Evolutionary conservation across 1,284 basidiomycete genomes (phyloP), one percentile per base, ranked within the genome.

Genomic region (Chondrostereum purpureum): DNA sequence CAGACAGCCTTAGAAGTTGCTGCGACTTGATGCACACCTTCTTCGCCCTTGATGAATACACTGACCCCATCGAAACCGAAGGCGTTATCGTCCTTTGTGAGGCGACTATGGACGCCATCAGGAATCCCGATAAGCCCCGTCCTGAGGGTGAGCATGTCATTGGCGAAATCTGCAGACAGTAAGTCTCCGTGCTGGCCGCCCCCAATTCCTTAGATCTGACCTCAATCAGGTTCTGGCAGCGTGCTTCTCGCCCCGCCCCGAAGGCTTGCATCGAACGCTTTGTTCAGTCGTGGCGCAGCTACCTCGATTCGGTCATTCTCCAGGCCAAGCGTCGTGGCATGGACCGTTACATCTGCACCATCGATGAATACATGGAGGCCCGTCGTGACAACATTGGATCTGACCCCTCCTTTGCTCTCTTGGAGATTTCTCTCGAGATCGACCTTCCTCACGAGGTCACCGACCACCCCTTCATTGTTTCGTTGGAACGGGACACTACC

Each of bases 1-100:
- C 39, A 62, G 65, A 62, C 39, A 51, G 60, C 23, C 53, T 52
- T 24, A 54, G 59, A 13, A 50, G 51, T 5, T 51, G 52, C 12
- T 62, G 58, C 23, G 61, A 64, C 43, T 44, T 65, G 39, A 61
- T 63, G 61, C 55, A 53, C 43, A 49, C 51, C 19, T 65, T 56
- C 52, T 70, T 69, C 53, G 44, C 56, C 16, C 50, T 59, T 20
- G 63, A 66, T 31, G 58, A 61, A 45, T 57, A 64, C 52, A 57
- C 68, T 42, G 60, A 70, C 53, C 51, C 59, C 24, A 42, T 59
- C 42, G 31, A 53, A 47, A 52, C 39, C 8, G 42, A 48, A 1
- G 52, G 46, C 3, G 54, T 50, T 13, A 45, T 48, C 5, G 38
- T 37, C 0, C 46, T 47, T 3, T 47, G 43, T 17, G 50, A 59